Base-by-base conservation (phyloP, 2,329 filamentous ascomycete genomes). In the Neonectria ditissima region DNA sequence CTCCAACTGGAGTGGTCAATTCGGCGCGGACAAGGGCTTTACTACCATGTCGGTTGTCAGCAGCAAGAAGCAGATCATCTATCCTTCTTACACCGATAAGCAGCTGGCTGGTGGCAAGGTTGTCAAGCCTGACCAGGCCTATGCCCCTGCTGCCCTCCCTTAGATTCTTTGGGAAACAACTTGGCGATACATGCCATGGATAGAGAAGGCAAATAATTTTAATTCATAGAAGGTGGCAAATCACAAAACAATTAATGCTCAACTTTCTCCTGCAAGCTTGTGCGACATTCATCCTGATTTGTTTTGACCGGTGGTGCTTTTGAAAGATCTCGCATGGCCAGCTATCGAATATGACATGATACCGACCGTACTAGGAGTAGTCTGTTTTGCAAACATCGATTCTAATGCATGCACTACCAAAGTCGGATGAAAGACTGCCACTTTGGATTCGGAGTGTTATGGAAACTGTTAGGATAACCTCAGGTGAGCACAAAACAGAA, bases 1-100 rank as follows among this genome's bases (percentile, higher is more conserved):
- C 55, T 82, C 81, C 8, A 82, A 83, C 77, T 88, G 85, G 85
- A 84, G 81, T 68, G 84, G 80, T 68, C 82, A 87, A 70, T 87
- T 87, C 68, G 86, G 84, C 47, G 53, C 76, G 16, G 79, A 72
- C 65, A 79, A 83, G 30, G 85, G 84, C 68, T 87, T 86, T 78
- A 87, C 84, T 20, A 85, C 82, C 39, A 74, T 87, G 24, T 77
- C 82, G 48, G 80, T 87, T 59, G 79, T 82, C 74, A 75, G 78
- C 68, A 67, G 64, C 63, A 72, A 77, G 66, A 76, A 75, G 61
- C 76, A 80, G 61, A 87, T 87, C 59, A 73, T 80, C 62, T 87
- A 78, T 75, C 84, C 85, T 28, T 77, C 81, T 39, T 88, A 87
- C 73, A 83, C 80, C 67, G 86, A 87, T 68, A 78, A 76, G 53